phyloP scores from a whole-genome alignment of 345 rosid genomes.

The Cardiospermum halicacabum region DNA sequence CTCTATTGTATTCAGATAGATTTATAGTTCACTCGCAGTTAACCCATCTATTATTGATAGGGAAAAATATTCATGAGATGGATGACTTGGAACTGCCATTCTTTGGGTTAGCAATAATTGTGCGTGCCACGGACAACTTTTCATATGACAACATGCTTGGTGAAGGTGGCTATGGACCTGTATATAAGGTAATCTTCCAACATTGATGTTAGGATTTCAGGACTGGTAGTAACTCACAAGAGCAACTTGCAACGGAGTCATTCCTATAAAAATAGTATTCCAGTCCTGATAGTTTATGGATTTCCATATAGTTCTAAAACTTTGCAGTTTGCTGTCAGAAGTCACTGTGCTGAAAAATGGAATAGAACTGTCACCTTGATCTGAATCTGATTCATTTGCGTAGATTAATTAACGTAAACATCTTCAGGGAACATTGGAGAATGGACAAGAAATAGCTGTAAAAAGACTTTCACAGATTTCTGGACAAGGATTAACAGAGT shows the following conservation, averaged over 20 bases:
- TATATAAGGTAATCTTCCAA: not conserved
- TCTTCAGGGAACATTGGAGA: slow-evolving; percentile 8
- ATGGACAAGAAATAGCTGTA: slow-evolving; percentile 22
- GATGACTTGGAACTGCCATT: too few relatives aligned
- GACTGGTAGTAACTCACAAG: too few relatives aligned
- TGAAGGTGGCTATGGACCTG: slow-evolving; percentile 35
- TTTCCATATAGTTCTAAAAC: too few relatives aligned
- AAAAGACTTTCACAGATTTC: slow-evolving; percentile 21
- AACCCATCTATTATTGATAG: slow-evolving; percentile 13
- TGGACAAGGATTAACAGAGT: slow-evolving; percentile 17
- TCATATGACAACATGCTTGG: slow-evolving; percentile 27
- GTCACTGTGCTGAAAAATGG: too few relatives aligned
- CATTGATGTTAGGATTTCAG: too few relatives aligned
- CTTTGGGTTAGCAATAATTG: too few relatives aligned
- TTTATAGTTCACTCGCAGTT: not conserved
- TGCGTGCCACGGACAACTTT: slow-evolving; percentile 19
- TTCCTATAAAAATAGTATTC: too few relatives aligned
- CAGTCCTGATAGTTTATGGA: too few relatives aligned
- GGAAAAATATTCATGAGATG: not conserved
- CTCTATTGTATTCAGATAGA: not conserved
- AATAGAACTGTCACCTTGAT: too few relatives aligned
- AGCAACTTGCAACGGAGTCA: too few relatives aligned
- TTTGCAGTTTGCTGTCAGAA: too few relatives aligned
- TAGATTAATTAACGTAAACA: not conserved
- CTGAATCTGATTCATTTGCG: not conserved